A percentile compares a stretch with the other conserved stretches of the same genome.
These are phyloP conservation scores for Clavispora phyllophila DNA, from an alignment of 805 yeast genomes.

Conservation along the genomic window DNA sequence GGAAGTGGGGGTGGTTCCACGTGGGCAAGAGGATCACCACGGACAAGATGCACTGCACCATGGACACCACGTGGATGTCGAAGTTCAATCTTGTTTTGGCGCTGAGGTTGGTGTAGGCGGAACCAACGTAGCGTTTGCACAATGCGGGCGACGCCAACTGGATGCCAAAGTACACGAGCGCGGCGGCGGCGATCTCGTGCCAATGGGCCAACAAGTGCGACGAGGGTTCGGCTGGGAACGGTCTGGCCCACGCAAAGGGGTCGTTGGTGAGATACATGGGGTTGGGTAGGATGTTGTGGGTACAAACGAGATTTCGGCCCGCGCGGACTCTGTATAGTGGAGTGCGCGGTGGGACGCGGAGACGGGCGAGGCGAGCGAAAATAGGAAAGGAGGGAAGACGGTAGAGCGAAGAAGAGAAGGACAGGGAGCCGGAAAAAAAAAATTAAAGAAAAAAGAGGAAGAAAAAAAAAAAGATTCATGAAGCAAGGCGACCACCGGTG, in stretches of 20 bases:
- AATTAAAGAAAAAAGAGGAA: too few relatives aligned
- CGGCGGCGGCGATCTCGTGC: conserved; percentile 68
- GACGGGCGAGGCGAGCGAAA: too few relatives aligned
- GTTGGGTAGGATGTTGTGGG: conserved; percentile 3
- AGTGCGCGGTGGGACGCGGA: neutral
- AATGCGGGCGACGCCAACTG: conserved; percentile 50
- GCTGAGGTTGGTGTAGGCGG: conserved; percentile 45
- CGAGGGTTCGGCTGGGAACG: conserved; percentile 43
- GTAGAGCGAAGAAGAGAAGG: neutral
- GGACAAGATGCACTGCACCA: conserved; percentile 74
- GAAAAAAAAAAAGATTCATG: too few relatives aligned
- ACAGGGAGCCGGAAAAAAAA: too few relatives aligned
- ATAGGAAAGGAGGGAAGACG: neutral
- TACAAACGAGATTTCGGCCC: neutral
- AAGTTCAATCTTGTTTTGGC: conserved; percentile 59
- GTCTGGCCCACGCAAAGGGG: conserved; percentile 40
- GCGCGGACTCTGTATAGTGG: neutral
- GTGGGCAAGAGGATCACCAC: conserved; percentile 57
- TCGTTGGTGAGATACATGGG: conserved; percentile 31
- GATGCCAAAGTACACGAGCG: conserved; percentile 54
- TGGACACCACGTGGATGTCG: conserved; percentile 86
- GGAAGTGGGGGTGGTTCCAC: conserved; percentile 50
- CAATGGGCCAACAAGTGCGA: conserved; percentile 48
- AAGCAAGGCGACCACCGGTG: too few relatives aligned
- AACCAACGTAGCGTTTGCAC: conserved; percentile 46